Conservation (phyloP, 2,329 filamentous ascomycete species). For the Fusarium torulosum region DNA sequence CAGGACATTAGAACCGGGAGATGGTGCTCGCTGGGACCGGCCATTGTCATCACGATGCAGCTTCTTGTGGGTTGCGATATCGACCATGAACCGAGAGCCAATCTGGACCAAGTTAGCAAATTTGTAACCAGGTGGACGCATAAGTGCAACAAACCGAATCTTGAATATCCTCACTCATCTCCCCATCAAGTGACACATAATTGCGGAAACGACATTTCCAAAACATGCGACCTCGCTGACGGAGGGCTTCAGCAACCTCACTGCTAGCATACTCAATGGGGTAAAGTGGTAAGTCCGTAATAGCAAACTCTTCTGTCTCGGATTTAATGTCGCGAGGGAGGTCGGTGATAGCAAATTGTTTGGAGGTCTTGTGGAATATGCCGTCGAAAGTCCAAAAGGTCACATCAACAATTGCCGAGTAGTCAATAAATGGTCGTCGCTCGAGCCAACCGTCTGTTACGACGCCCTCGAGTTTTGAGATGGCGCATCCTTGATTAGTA, state of each 20-base stretch:
- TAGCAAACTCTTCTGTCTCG: neutral
- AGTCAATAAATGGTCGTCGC: neutral
- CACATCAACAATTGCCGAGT: neutral
- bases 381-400: neutral
- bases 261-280: fast-evolving
- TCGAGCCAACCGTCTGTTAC: neutral
- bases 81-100: neutral
- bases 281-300: neutral
- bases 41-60: neutral
- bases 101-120: neutral
- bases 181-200: neutral
- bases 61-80: neutral
- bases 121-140: fast-evolving
- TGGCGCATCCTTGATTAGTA: neutral
- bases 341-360: neutral
- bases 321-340: neutral
- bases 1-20: fast-evolving
- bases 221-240: neutral
- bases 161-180: neutral
- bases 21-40: neutral
- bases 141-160: neutral
- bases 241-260: fast-evolving
- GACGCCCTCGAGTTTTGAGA: neutral
- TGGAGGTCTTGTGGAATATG: neutral
- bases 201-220: constrained; percentile 3